Evolutionary conservation across 306 rosid species (phyloP), one percentile per base, ranked within the genome.

Genomic region (Sicyos baderoa): DNA sequence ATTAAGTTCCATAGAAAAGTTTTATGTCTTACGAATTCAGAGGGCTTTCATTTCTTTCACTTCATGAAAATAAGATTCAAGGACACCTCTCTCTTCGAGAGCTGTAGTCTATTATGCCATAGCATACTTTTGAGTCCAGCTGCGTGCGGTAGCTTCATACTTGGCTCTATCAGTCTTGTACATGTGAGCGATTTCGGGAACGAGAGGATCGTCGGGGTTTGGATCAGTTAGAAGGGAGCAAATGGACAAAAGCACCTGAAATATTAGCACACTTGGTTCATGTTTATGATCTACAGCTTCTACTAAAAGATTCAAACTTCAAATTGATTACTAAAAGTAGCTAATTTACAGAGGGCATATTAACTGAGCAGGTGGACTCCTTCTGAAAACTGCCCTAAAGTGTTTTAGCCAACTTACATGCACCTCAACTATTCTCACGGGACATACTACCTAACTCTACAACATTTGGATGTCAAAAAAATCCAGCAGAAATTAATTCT

Each of bases 91-190:
- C 57, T 74, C 68, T 48, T 62, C 37, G 70, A 73, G 74, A 21
- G 78, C 75, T 23, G 55, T 49, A 27, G 40, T n/a, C 16, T 47
- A 50, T 37, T 27, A 91, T 68, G 96, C 91, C 96, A 86, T 88
- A 68, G 95, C 88, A 58, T 91, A 91, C 84, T 88, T 91, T 76
- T 88, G 93, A 8, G 95, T 82, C 95, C 97, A 91, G 79, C 93
- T 88, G 83, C 93, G 97, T 67, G 97, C 93, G n/a, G 95, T 91
- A n/a, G 91, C 68, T 76, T 91, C 97, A 59, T 88, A 91, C 78
- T 88, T 91, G 53, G 79, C 78, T 78, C 83, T 79, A 84, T 91
- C 96, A 0, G 87, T 79, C 91, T 91, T 91, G 82, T 88, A 91
- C 93, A 91, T 91, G 83, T 88, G 97, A 1, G 96, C 97, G 32